These are phyloP conservation scores for Agaricus blazei DNA, from an alignment of 768 basidiomycete species.

Conservation along the genomic window DNA sequence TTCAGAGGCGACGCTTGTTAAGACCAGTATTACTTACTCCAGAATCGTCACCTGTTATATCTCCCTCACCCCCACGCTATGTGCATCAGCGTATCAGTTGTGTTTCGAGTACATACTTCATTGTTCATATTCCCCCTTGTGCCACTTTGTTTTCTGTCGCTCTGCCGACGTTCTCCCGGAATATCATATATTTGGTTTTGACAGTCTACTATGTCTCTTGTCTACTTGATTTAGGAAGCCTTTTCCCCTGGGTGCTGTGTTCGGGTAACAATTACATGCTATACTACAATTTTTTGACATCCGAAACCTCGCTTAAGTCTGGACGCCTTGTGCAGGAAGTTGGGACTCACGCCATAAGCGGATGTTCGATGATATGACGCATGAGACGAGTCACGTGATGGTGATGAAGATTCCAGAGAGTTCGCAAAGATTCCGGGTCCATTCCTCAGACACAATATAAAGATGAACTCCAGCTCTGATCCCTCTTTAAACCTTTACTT, in stretches of 20 bases:
- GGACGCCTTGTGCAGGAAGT: no score
- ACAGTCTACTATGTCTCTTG: not conserved
- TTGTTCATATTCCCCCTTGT: not conserved
- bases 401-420: slow-evolving; percentile 38
- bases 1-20: slow-evolving; percentile 1
- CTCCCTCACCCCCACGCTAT: slow-evolving; percentile 1
- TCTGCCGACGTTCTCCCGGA: slow-evolving; percentile 8
- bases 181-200: slow-evolving; percentile 1
- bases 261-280: no score
- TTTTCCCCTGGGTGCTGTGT: slow-evolving; percentile 7
- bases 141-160: slow-evolving; percentile 9
- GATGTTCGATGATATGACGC: slow-evolving; percentile 14
- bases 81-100: not conserved
- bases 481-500: slow-evolving; percentile 16
- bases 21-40: slow-evolving; percentile 11
- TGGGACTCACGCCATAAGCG: no score
- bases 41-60: slow-evolving; percentile 8
- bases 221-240: slow-evolving; percentile 6
- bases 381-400: slow-evolving; percentile 26
- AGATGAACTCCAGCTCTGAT: slow-evolving; percentile 16
- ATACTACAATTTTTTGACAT: no score
- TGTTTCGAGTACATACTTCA: slow-evolving; percentile 1
- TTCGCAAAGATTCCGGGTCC: slow-evolving; percentile 37
- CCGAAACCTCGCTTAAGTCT: no score
- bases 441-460: slow-evolving; percentile 37